Evolutionary conservation across 164 flowering plant species (phyloP).

Genomic region (Stephania yunnanensis): DNA sequence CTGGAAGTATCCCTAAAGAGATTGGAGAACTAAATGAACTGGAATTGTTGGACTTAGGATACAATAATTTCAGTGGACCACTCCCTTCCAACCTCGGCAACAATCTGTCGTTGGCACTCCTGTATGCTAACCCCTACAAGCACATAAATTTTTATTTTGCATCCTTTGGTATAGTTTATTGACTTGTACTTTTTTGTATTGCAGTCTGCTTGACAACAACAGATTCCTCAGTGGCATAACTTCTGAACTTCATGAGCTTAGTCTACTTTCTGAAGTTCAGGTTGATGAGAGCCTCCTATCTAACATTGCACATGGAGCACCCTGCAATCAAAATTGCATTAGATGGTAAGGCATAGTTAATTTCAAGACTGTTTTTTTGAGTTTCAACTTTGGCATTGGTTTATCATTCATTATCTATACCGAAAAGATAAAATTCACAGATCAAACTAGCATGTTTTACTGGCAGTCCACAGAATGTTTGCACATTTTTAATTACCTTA

Average conservation of each 20-base stretch:
- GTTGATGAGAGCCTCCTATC: slow-evolving; percentile 29
- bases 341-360: slow-evolving; percentile 25
- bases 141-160: background rate
- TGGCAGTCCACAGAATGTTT: background rate
- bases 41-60: slow-evolving; percentile 58
- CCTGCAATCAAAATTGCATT: slow-evolving; percentile 20
- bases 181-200: background rate
- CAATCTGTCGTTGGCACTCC: slow-evolving; percentile 37
- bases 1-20: slow-evolving; percentile 56
- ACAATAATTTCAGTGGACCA: slow-evolving; percentile 52
- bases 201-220: slow-evolving; percentile 58
- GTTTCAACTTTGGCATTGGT: background rate
- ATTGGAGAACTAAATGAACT: slow-evolving; percentile 48
- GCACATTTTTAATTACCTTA: background rate
- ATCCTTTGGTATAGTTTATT: slow-evolving; percentile 9
- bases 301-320: slow-evolving; percentile 18
- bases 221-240: slow-evolving; percentile 30
- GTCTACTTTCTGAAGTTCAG: slow-evolving; percentile 36
- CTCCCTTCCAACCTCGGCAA: slow-evolving; percentile 42
- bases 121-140: slow-evolving; percentile 35
- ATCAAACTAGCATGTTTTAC: background rate
- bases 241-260: slow-evolving; percentile 38
- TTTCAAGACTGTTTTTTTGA: background rate
- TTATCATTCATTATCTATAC: background rate
- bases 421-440: background rate